Evolutionary conservation across 495 filamentous ascomycete species (phyloP).

Genomic region (Penicillium salamii): DNA sequence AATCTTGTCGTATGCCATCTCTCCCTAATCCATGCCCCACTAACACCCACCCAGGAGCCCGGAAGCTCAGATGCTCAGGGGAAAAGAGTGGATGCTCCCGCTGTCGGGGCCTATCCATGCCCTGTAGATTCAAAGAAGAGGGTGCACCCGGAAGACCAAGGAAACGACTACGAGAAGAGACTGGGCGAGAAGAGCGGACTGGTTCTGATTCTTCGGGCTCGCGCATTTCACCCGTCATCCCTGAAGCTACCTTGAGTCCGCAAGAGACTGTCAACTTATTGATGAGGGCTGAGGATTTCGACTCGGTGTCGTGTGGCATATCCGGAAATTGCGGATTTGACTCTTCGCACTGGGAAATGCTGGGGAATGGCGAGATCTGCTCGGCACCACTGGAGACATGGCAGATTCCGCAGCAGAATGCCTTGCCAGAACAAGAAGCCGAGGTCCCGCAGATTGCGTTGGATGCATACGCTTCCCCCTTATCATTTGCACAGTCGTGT

Average conservation of each 20-base stretch:
- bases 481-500: conserved; percentile 18
- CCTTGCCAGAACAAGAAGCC: not conserved
- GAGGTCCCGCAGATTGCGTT: not conserved
- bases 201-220: conserved; percentile 9
- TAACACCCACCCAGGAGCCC: conserved; percentile 14
- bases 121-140: conserved; percentile 28
- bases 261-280: conserved; percentile 4
- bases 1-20: not conserved
- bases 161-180: conserved; percentile 16
- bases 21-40: not conserved
- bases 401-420: conserved; percentile 3
- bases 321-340: conserved; percentile 15
- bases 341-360: conserved; percentile 13
- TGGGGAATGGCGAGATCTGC: conserved; percentile 13
- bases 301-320: conserved; percentile 14
- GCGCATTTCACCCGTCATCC: not conserved
- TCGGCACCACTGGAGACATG: conserved; percentile 15
- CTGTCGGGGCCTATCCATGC: conserved; percentile 13
- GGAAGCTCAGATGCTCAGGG: conserved; percentile 29
- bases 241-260: not conserved
- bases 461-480: conserved; percentile 11
- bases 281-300: conserved; percentile 1
- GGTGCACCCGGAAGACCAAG: conserved; percentile 24
- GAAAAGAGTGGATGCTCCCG: conserved; percentile 26
- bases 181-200: conserved; percentile 3